These are phyloP conservation scores for Halteria grandinella DNA, from an alignment of 73 alveolate genomes.

Conservation along the genomic window DNA sequence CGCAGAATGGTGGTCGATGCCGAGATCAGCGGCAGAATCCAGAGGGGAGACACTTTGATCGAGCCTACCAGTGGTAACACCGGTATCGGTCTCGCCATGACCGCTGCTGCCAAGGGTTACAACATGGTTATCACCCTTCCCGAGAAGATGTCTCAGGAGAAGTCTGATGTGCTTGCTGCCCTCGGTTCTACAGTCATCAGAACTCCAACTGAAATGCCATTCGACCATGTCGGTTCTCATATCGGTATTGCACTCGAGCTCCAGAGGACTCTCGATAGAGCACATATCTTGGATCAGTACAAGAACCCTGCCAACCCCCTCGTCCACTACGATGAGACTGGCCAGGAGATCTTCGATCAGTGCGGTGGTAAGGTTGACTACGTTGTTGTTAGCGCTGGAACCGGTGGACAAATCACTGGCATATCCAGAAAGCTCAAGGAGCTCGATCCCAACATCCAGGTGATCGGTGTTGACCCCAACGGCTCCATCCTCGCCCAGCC, in stretches of 20 bases:
- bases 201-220: slow-evolving; percentile 88
- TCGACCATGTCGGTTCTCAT: slow-evolving; percentile 74
- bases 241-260: slow-evolving; percentile 68
- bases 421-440: slow-evolving; percentile 95
- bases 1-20: slow-evolving; percentile 95
- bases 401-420: slow-evolving; percentile 98
- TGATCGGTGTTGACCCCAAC: slow-evolving; percentile 95
- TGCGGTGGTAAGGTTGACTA: slow-evolving; percentile 91
- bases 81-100: slow-evolving; percentile 98
- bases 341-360: slow-evolving; percentile 96
- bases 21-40: slow-evolving; percentile 87
- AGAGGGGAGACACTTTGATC: slow-evolving; percentile 91
- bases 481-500: slow-evolving; percentile 94
- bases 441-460: slow-evolving; percentile 76
- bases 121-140: slow-evolving; percentile 90
- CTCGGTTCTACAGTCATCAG: slow-evolving; percentile 98
- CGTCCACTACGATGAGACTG: slow-evolving; percentile 99
- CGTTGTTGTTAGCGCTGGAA: slow-evolving; percentile 91
- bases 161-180: slow-evolving; percentile 94
- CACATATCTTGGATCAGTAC: slow-evolving; percentile 94
- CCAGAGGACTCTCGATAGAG: slow-evolving; percentile 64
- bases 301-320: slow-evolving; percentile 97
- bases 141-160: slow-evolving; percentile 97
- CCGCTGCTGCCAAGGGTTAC: slow-evolving; percentile 97
- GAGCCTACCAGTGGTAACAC: slow-evolving; percentile 99